Percentiles rank a stretch among this genome's conserved stretches.
These are phyloP conservation scores for Solanum hybrid DNA, from an alignment of 305 asterid species.

Conservation along the genomic window DNA sequence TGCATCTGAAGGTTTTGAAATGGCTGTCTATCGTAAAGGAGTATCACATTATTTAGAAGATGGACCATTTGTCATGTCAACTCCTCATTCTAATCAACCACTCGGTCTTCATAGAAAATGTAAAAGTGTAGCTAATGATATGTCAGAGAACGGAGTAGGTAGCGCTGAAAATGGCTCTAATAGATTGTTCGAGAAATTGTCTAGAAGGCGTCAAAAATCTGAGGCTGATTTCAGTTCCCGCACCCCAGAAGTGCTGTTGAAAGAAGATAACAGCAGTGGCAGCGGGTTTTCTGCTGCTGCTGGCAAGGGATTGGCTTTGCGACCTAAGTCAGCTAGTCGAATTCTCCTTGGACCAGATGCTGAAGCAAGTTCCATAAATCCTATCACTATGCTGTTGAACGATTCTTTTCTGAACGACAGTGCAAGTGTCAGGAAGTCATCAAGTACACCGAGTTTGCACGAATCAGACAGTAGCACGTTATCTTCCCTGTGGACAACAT, in stretches of 20 bases:
- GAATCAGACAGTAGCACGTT: conserved; percentile 48
- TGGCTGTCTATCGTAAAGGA: conserved; percentile 42
- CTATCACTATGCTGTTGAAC: conserved; percentile 32
- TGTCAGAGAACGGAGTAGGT: conserved; percentile 35
- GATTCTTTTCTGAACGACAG: conserved; percentile 42
- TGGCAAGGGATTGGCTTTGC: conserved; percentile 64
- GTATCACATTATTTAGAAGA: conserved; percentile 45
- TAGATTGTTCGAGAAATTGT: conserved; percentile 38
- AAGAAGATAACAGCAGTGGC: conserved; percentile 45
- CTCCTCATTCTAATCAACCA: conserved; percentile 30
- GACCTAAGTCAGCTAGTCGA: conserved; percentile 47
- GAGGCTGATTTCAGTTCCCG: conserved; percentile 38
- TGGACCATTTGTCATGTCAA: conserved; percentile 25
- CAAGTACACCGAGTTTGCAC: conserved; percentile 62
- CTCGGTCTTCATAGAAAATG: conserved; percentile 52
- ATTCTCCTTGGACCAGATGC: conserved; percentile 24
- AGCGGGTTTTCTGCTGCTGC: conserved; percentile 40
- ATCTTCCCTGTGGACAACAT: conserved; percentile 50
- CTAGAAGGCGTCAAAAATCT: conserved; percentile 55
- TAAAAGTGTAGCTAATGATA: conserved; percentile 52
- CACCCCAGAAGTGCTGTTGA: conserved; percentile 57
- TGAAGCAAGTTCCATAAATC: conserved; percentile 34
- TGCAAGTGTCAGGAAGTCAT: conserved; percentile 53
- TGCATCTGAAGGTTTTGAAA: conserved; percentile 47
- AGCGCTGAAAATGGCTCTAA: conserved; percentile 27